Conservation (phyloP, 192 early-diverging fungal genomes). For the Physocladia obscura region DNA sequence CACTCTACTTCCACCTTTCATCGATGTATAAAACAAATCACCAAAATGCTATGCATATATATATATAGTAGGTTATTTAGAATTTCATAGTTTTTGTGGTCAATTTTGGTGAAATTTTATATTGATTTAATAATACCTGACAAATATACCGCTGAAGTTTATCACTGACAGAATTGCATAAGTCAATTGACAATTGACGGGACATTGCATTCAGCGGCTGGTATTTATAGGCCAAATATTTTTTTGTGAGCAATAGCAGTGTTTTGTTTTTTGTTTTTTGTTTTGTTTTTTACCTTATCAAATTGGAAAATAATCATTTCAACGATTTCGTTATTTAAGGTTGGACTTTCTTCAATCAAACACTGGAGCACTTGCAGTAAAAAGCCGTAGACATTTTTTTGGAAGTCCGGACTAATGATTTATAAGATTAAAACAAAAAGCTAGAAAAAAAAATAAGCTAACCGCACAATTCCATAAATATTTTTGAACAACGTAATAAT, state of each 20-base stretch:
- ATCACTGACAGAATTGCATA: conserved; percentile 73
- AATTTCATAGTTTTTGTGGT: neutral
- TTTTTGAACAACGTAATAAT: conserved; percentile 68
- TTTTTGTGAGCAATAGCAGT: no score
- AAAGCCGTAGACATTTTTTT: conserved; percentile 75
- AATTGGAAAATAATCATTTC: conserved; percentile 84
- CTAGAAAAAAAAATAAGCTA: neutral
- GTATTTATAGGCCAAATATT: conserved; percentile 4
- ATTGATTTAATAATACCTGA: conserved; percentile 61
- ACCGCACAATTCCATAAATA: conserved; percentile 72
- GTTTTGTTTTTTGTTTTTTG: no score
- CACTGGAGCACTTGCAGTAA: conserved; percentile 82
- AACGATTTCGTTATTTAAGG: conserved; percentile 76
- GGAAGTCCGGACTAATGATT: conserved; percentile 63
- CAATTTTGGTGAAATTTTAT: no score
- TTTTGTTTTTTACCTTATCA: conserved; percentile 54
- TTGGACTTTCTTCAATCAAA: conserved; percentile 71
- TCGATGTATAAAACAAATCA: conserved; percentile 61
- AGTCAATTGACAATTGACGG: conserved; percentile 75
- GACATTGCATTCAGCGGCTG: conserved; percentile 57
- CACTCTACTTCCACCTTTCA: neutral
- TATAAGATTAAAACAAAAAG: neutral
- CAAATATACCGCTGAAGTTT: conserved; percentile 88
- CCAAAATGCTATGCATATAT: conserved; percentile 76
- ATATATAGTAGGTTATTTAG: neutral